Evolutionary conservation across 768 basidiomycete genomes (phyloP), one percentile per base, ranked within the genome.

Genomic region (Lactarius akahatsu): DNA sequence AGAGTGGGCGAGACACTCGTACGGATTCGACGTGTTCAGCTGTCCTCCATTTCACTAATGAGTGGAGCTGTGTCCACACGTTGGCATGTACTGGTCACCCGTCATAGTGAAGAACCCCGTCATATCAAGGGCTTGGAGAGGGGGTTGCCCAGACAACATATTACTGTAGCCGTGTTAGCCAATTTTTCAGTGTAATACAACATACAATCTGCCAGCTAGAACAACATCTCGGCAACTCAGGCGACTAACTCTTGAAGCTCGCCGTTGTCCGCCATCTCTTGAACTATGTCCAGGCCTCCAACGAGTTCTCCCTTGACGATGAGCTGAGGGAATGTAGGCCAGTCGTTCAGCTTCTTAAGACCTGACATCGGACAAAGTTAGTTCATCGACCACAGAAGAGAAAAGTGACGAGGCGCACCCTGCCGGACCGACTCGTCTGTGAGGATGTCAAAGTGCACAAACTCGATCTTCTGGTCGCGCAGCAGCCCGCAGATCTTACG

Each of bases 251-350:
- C 86, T 61, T 80, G 75, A 65, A 96, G 83, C 77, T 97, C 95
- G 26, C 89, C 93, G 65, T 74, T 88, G 38, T 89, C 85, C 16
- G 84, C 85, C 91, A 96, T 91, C 78, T 98, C 96, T 75, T 86
- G 85, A 28, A 96, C 85, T 60, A 98, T 88, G 74, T 99, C 96
- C 60, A 98, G 77, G 4, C 96, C 96, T n/a, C 96, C 96, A 18
- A 97, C 87, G n/a, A 99, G 82, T 75, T 98, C 94, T 26, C 97
- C 96, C 3, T 92, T 86, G 59, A 94, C 80, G 69, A 95, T 90
- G 26, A 96, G 76, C 81, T 82, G 77, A 4, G 83, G 83, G 76
- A 81, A 85, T 10, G 83, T 87, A 38, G 86, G 86, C 86, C 86
- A 87, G 70, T 85, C 79, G 71, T 87, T 86, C 64, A 86, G 72